Percentiles rank a stretch among this genome's conserved stretches.
Conservation (phyloP, 164 flowering plant species). For the Dillenia turbinata region DNA sequence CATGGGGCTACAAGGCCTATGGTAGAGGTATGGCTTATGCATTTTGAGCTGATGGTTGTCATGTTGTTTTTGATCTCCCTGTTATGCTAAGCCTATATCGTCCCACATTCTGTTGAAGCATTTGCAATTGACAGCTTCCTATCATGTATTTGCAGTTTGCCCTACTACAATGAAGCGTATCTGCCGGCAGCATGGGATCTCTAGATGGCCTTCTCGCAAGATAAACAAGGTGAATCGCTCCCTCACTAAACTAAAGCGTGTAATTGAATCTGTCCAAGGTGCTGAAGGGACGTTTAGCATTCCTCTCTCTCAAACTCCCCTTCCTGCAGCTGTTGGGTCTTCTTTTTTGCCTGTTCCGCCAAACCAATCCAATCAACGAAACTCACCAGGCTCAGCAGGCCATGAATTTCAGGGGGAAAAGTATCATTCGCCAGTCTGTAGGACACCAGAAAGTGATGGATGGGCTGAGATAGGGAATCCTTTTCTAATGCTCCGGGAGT, state of each 20-base stretch:
- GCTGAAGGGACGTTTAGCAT: conserved; percentile 63
- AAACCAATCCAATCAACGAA: conserved; percentile 36
- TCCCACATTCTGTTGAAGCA: background rate
- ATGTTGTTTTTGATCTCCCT: no score
- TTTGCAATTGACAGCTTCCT: conserved; percentile 10
- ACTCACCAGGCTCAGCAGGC: conserved; percentile 28
- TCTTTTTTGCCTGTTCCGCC: conserved; percentile 51
- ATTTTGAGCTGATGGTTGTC: no score
- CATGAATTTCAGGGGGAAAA: conserved; percentile 26
- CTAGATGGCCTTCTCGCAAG: conserved; percentile 97
- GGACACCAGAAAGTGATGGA: conserved; percentile 27
- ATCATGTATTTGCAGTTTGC: conserved; percentile 58
- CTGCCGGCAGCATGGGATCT: conserved; percentile 94
- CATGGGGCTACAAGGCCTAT: no score
- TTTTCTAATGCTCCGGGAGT: conserved; percentile 12
- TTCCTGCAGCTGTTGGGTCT: conserved; percentile 60
- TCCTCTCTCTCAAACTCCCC: conserved; percentile 45
- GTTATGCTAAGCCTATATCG: no score
- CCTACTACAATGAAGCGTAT: conserved; percentile 99
- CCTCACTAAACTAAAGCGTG: conserved; percentile 80
- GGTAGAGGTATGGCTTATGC: no score
- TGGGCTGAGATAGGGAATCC: conserved; percentile 24
- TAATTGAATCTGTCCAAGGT: conserved; percentile 92
- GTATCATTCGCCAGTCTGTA: conserved; percentile 16
- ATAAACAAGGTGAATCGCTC: conserved; percentile 94